Conservation (phyloP, 1,139 yeast genomes). For the Suhomyces ambrosiae region DNA sequence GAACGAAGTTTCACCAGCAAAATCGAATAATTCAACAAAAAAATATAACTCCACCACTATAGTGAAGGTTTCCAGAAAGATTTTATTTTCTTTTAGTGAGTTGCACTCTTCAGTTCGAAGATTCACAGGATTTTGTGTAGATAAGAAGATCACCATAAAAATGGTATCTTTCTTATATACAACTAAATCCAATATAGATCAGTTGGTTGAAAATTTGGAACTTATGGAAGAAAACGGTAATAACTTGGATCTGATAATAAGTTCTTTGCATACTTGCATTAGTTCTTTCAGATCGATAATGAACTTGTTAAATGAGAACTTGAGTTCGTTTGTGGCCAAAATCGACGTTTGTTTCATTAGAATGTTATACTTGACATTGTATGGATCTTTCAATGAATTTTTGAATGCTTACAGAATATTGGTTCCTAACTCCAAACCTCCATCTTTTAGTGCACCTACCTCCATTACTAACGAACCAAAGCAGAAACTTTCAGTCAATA, state of each 20-base stretch:
- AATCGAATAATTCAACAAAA: conserved; percentile 13
- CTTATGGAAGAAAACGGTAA: conserved; percentile 50
- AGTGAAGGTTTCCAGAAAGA: conserved; percentile 56
- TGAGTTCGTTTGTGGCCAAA: conserved; percentile 49
- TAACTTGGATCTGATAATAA: conserved; percentile 31
- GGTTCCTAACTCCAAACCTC: conserved; percentile 32
- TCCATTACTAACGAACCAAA: conserved; percentile 23
- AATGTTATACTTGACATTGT: conserved; percentile 68
- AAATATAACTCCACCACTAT: conserved; percentile 30
- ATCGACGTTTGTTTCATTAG: conserved; percentile 73
- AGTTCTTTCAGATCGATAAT: conserved; percentile 56
- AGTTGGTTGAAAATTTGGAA: conserved; percentile 60
- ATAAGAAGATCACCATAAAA: conserved; percentile 60
- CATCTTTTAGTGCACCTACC: conserved; percentile 13
- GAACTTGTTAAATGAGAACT: conserved; percentile 49
- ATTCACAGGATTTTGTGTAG: conserved; percentile 67
- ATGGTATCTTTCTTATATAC: conserved; percentile 58
- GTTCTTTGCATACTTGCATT: conserved; percentile 38
- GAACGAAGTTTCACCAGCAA: conserved; percentile 18
- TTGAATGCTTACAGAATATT: conserved; percentile 68
- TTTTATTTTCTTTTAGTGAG: conserved; percentile 65
- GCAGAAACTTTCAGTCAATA: conserved; percentile 29
- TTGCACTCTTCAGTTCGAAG: conserved; percentile 69
- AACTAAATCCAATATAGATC: conserved; percentile 61
- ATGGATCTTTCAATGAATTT: conserved; percentile 75